Evolutionary conservation across 169 alveolate species (phyloP).

Genomic region (Plasmodium coatneyi): DNA sequence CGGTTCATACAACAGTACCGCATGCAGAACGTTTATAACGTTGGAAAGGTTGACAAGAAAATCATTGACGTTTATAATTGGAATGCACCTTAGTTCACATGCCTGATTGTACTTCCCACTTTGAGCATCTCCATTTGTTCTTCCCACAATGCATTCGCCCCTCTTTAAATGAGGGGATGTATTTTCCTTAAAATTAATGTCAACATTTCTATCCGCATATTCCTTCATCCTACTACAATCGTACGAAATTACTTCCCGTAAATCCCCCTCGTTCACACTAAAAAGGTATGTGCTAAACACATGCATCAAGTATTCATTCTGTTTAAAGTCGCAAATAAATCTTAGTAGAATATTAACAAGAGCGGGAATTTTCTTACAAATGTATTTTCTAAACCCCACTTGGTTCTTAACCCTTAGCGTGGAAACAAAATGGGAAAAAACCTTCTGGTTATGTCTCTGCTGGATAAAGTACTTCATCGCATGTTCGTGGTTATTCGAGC

Average conservation of each 20-base stretch:
- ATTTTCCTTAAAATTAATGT: not conserved
- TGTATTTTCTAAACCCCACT: slow-evolving; percentile 28
- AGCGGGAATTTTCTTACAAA: slow-evolving; percentile 1
- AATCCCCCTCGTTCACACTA: not conserved
- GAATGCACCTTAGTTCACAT: not conserved
- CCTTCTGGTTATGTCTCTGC: slow-evolving; percentile 3
- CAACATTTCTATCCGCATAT: not conserved
- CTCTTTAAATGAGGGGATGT: not conserved
- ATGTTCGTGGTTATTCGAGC: slow-evolving; percentile 44
- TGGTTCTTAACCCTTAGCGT: not conserved
- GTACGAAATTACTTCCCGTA: not conserved
- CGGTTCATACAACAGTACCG: slow-evolving; percentile 19
- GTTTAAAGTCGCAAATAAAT: slow-evolving; percentile 15
- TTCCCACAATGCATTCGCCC: not conserved
- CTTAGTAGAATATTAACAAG: slow-evolving; percentile 23
- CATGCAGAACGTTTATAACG: slow-evolving; percentile 33
- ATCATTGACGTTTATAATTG: slow-evolving; percentile 5
- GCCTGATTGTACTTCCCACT: not conserved
- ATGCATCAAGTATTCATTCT: not conserved
- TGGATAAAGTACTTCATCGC: slow-evolving; percentile 19
- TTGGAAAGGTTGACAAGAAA: slow-evolving; percentile 7
- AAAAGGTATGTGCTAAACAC: slow-evolving; percentile 16
- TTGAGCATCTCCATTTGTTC: not conserved
- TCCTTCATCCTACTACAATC: slow-evolving; percentile 7
- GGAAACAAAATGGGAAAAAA: slow-evolving; percentile 32